Evolutionary conservation across 352 stramenopile genomes (phyloP), one percentile per base, ranked within the genome.

Genomic region (Elongisporangium prolatum): DNA sequence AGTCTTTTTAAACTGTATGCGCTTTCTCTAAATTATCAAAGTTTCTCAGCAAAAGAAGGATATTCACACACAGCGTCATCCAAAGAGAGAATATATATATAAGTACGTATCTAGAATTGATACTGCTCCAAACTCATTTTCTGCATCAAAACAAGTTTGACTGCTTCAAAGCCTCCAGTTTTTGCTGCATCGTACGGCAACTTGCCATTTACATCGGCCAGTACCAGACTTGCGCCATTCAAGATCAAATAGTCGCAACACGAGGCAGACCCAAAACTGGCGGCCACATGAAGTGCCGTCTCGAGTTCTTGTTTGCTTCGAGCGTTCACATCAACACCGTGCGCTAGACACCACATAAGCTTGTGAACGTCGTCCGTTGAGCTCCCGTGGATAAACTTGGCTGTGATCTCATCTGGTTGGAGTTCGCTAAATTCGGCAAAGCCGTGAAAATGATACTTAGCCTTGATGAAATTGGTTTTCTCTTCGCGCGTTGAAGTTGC

Each of bases 201-300:
- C 40, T 71, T 68, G 2, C 80, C 80, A 17, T 67, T 56, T 3
- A 66, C 69, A 47, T 94, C 81, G 0, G 68, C 62, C 2, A 82
- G 20, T n/a, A 73, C 68, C 8, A 91, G 56, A n/a, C 74, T 90
- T 14, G 86, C 80, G 22, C 86, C 86, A 44, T 95, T 95, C 3
- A 91, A 62, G 28, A 95, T 59, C 4, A 95, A 63, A 56, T 91
- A 95, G 18, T 95, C 80, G 40, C 84, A 95, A 55, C 76, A 89
- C 0, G 60, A 40, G 11, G 67, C 50, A 6, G 73, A 64, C 0
- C 83, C 83, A 0, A 25, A 22, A 4, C 63, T 61, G 48, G 86
- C 82, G 8, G 68, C 70, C 1, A 74, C 59, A 40, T 93, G 77
- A 21, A 95, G 64, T 34, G 84, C 80, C 2, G 82, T 89, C 61